Evolutionary conservation across 768 basidiomycete genomes (phyloP), one percentile per base, ranked within the genome.

Genomic region (Rhizopogon salebrosus): DNA sequence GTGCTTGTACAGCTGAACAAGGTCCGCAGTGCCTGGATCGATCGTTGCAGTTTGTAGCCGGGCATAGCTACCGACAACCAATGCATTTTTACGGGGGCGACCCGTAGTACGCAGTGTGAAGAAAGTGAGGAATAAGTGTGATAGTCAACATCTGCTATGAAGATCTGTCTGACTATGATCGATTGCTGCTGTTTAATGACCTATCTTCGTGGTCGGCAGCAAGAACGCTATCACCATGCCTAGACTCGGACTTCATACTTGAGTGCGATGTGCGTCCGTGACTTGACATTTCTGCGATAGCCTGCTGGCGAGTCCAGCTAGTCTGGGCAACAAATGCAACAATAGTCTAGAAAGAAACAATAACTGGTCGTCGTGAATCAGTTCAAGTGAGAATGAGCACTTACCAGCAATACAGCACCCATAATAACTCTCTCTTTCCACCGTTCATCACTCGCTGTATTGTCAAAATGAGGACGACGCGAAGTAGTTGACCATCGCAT

Each of bases 391-490:
- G 20, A 26, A 36, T 8, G 51, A 34, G 4, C 42, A 58, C 60
- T 54, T 58, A 87, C 87, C 31, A 79, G 58, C 22, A 82, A 48
- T 3, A 83, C 72, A 7, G 78, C 77, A n/a, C 74, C 74, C 6
- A 87, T 41, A 46, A 89, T 78, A 13, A 83, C 54, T 36, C 76
- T 67, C 60, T 88, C 87, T 63, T 85, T 87, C 82, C 82, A 84
- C 27, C 77, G 72, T 42, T 89, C 87, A 57, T 87, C 83, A 16
- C 67, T 57, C 31, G 49, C 27, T 7, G 60, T 54, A 42, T 77
- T 74, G 35, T 78, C 80, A 2, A 77, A 69, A 60, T 82, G 75
- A 23, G 80, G 69, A 62, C 76, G 70, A 41, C 65, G 60, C 53
- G 58, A 41, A 54, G 62, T 65, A 59, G 70, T 69, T 54, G 70